Conservation (phyloP, 352 stramenopile genomes). For the Phytophthora cajani region DNA sequence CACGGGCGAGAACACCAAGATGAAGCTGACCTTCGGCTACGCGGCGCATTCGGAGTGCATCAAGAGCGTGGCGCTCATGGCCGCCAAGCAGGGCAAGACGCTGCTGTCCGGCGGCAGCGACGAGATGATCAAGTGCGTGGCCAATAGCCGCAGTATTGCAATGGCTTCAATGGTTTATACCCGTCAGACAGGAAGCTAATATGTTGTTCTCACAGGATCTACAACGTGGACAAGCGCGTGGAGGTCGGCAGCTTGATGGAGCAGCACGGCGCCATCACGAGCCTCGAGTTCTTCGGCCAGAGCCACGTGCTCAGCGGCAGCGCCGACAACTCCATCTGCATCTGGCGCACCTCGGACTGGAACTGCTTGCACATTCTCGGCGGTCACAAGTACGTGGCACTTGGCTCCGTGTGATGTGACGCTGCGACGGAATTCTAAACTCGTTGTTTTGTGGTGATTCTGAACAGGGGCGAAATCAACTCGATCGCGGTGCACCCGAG, state of each 20-base stretch:
- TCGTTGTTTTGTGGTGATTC: neutral
- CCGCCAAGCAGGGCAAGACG: slow-evolving; percentile 80
- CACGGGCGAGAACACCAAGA: slow-evolving; percentile 47
- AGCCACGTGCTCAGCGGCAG: slow-evolving; percentile 89
- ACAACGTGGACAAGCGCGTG: slow-evolving; percentile 89
- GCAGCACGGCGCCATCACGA: slow-evolving; percentile 86
- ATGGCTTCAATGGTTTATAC: neutral
- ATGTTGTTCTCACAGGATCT: slow-evolving; percentile 59
- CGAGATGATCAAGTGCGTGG: slow-evolving; percentile 88
- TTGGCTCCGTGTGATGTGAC: neutral
- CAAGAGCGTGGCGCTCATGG: slow-evolving; percentile 86
- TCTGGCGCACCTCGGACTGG: slow-evolving; percentile 91
- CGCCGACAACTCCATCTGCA: slow-evolving; percentile 89
- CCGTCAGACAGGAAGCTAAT: slow-evolving; percentile 6
- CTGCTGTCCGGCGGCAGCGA: slow-evolving; percentile 84
- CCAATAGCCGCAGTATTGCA: neutral
- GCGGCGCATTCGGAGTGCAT: slow-evolving; percentile 85
- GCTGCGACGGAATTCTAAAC: neutral
- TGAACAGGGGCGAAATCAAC: slow-evolving; percentile 73
- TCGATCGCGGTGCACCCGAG: slow-evolving; percentile 89
- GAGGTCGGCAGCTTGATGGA: slow-evolving; percentile 89
- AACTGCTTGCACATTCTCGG: slow-evolving; percentile 90
- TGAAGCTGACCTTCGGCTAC: slow-evolving; percentile 90
- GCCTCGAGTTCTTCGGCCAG: slow-evolving; percentile 87
- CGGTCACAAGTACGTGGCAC: slow-evolving; percentile 74